A percentile compares a stretch with the other conserved stretches of the same genome.
These are phyloP conservation scores for Paralagenidium karlingii DNA, from an alignment of 352 stramenopile species.

Conservation along the genomic window DNA sequence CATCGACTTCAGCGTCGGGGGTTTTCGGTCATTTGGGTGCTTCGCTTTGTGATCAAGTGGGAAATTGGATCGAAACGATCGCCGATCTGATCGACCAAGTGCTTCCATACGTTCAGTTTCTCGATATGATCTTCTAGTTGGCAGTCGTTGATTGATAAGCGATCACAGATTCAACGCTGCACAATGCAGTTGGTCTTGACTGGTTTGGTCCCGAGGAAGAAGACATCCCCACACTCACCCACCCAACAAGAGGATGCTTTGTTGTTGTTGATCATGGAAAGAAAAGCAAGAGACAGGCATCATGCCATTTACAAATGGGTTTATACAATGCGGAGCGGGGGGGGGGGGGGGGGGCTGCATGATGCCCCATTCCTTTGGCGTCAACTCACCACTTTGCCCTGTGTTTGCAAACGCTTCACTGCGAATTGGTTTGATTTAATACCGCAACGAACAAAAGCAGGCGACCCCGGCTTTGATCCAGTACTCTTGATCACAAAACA, in stretches of 20 bases:
- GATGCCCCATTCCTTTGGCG: not conserved
- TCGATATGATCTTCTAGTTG: no score
- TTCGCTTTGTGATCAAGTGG: no score
- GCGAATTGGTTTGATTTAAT: constrained; percentile 18
- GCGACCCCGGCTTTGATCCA: constrained; percentile 76
- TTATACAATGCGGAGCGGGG: constrained; percentile 1
- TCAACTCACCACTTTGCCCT: not conserved
- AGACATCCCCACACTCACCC: no score
- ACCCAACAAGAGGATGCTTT: constrained; percentile 40
- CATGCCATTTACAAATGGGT: constrained; percentile 9
- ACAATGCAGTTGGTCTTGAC: no score
- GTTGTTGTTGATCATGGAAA: constrained; percentile 24
- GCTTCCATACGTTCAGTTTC: no score
- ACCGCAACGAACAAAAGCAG: constrained; percentile 67
- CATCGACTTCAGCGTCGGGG: no score
- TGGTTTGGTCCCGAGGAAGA: no score
- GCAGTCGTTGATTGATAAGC: no score
- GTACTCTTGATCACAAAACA: constrained; percentile 57
- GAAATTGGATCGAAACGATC: no score
- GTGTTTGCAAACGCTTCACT: not conserved
- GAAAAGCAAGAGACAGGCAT: no score
- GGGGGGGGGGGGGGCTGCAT: not conserved
- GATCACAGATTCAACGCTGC: no score
- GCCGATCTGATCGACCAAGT: no score
- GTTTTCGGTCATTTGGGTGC: constrained; percentile 41